phyloP scores from a whole-genome alignment of 805 yeast species.

The Vanderwaltozyma verrucispora region DNA sequence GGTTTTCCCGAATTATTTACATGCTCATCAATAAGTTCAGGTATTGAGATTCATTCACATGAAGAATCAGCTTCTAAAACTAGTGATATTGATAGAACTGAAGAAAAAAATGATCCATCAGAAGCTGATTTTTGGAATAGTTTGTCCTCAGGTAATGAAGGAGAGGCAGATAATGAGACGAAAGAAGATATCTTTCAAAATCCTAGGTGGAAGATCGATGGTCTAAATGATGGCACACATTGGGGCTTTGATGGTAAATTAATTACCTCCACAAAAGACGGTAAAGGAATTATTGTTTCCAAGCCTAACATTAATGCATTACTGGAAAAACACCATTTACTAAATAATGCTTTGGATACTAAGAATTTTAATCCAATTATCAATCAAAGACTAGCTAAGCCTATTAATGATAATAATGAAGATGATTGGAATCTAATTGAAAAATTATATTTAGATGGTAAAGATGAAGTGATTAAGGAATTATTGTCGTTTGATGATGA shows the following conservation, averaged over 20 bases:
- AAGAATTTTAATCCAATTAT: conserved; percentile 46
- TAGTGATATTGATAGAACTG: conserved; percentile 19
- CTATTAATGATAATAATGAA: conserved; percentile 33
- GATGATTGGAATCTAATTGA: conserved; percentile 62
- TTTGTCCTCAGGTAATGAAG: conserved; percentile 58
- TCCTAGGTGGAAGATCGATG: conserved; percentile 89
- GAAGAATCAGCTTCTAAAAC: conserved; percentile 83
- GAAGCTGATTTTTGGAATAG: conserved; percentile 85
- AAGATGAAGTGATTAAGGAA: conserved; percentile 38
- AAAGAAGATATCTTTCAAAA: too few relatives aligned
- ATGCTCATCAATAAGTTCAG: conserved; percentile 77
- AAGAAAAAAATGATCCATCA: conserved; percentile 22
- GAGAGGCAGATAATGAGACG: too few relatives aligned
- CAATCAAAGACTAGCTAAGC: conserved; percentile 37
- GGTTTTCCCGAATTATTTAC: conserved; percentile 82
- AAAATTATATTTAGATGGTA: conserved; percentile 41
- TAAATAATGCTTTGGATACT: conserved; percentile 47
- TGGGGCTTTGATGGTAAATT: conserved; percentile 91
- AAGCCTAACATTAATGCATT: conserved; percentile 32
- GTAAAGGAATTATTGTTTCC: conserved; percentile 29
- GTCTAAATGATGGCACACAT: too few relatives aligned
- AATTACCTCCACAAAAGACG: conserved; percentile 40
- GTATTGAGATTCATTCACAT: conserved; percentile 69
- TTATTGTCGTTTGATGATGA: conserved; percentile 31
- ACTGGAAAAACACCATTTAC: conserved; percentile 28